Base-by-base conservation (phyloP, 164 flowering plant species). In the Tetracentron sinense region DNA sequence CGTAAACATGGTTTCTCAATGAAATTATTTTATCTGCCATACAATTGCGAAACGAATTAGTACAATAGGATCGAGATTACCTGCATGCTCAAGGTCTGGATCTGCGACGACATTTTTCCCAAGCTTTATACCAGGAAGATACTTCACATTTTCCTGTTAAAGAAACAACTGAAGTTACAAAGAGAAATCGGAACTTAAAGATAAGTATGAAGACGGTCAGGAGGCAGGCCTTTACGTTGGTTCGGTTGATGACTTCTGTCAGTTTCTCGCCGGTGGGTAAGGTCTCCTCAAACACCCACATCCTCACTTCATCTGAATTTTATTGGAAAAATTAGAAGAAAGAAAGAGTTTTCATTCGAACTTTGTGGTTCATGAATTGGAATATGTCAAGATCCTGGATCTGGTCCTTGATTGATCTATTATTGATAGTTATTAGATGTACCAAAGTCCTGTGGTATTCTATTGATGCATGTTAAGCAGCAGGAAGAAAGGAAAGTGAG, bases 241-340 rank as follows among this genome's bases (percentile, higher is more conserved):
- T 73, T 48, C 48, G 50, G 63, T 90, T 90, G 79, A 94, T 89
- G 69, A 75, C 88, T 2, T 85, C 83, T 5, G 92, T 76, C 66
- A 94, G 91, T 75, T 90, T 94, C 76, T 86, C 88, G 1, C 98
- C 97, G 50, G 67, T 79, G 1, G 95, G 90, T 65, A 94, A 72
- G 14, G 70, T 80, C 75, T 94, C 98, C 77, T 91, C 98, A 67
- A 62, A 89, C 19, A 94, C 97, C 98, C 98, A 94, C 97, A 94
- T 91, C 79, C 86, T 82, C 65, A 94, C 98, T 81, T 94, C 96
- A 83, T 89, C 98, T 94, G 81, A 62, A 73, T 31, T 19, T 28
- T 6, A 20, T n/a, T 38, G 44, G 15, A 38, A 8, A 38, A 38
- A 16, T 38, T 38, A 38, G 44, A 4, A 38, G 5, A 8, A 16